Percentiles rank a stretch among this genome's conserved stretches.
These are phyloP conservation scores for Salvia hispanica DNA, from an alignment of 257 asterid genomes.

Conservation along the genomic window DNA sequence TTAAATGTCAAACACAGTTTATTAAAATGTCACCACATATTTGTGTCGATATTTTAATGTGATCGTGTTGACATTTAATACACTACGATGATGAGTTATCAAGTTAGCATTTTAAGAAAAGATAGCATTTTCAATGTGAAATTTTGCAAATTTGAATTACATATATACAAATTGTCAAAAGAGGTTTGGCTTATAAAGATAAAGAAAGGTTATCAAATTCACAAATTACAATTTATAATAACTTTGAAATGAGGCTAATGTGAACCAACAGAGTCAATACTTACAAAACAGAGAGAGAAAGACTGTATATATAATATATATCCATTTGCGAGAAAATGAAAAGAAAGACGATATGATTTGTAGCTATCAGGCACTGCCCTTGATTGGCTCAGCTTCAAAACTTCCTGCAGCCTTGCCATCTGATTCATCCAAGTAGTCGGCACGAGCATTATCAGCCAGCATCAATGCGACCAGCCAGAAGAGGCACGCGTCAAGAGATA, in stretches of 20 bases:
- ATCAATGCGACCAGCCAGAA: constrained; percentile 87
- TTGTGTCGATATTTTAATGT: too few relatives aligned
- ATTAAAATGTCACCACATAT: too few relatives aligned
- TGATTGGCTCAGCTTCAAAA: constrained; percentile 34
- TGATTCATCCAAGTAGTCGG: constrained; percentile 66
- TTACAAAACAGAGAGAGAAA: neutral
- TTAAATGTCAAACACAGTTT: too few relatives aligned
- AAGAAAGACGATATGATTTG: neutral
- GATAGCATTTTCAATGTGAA: too few relatives aligned
- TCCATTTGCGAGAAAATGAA: neutral
- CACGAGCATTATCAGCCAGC: constrained; percentile 80
- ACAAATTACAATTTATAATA: neutral
- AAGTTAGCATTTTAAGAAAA: too few relatives aligned
- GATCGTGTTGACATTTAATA: too few relatives aligned
- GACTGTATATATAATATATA: neutral
- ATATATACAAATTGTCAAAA: too few relatives aligned
- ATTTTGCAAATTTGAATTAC: neutral
- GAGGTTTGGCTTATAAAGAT: neutral
- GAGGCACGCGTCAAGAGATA: constrained; percentile 79
- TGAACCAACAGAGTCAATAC: neutral
- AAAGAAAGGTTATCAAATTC: neutral
- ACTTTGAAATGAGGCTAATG: neutral
- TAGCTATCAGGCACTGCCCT: constrained; percentile 38
- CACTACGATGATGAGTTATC: too few relatives aligned
- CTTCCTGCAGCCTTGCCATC: constrained; percentile 34